Percentiles rank a stretch among this genome's conserved stretches.
Conservation (phyloP, 805 yeast genomes). For the Kregervanrija delftensis region DNA sequence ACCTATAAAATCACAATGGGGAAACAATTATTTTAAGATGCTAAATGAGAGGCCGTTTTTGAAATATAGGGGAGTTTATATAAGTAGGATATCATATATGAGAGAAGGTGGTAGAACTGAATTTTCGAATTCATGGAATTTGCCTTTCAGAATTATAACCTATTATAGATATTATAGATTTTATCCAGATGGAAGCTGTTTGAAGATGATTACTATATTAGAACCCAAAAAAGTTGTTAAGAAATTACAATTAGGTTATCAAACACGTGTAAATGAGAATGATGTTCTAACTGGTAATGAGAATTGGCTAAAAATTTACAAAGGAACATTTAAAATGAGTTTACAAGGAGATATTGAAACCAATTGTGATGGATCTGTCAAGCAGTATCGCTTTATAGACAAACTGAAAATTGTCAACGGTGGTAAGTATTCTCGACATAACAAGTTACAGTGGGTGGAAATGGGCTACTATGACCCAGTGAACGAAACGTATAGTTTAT, state of each 20-base stretch:
- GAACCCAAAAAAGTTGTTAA: constrained; percentile 70
- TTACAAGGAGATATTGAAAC: constrained; percentile 49
- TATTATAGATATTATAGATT: constrained; percentile 84
- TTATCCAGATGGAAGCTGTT: constrained; percentile 68
- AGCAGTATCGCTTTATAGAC: constrained; percentile 58
- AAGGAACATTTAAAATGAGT: constrained; percentile 53
- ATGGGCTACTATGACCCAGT: constrained; percentile 41
- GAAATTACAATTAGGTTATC: constrained; percentile 30
- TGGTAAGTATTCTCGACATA: constrained; percentile 54
- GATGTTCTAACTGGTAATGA: constrained; percentile 14
- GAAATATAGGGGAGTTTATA: constrained; percentile 77
- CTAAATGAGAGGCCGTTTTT: constrained; percentile 62
- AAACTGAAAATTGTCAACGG: constrained; percentile 50
- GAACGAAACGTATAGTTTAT: constrained; percentile 19
- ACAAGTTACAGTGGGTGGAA: constrained; percentile 64
- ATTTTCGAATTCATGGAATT: constrained; percentile 57
- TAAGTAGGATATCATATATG: constrained; percentile 76
- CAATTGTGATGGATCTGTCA: constrained; percentile 50
- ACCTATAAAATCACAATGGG: constrained; percentile 34
- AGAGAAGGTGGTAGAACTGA: constrained; percentile 75
- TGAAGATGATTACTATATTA: constrained; percentile 60
- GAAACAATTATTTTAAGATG: constrained; percentile 44
- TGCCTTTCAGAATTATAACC: constrained; percentile 78
- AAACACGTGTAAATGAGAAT: constrained; percentile 3
- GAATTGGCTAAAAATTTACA: constrained; percentile 28